A percentile compares a stretch with the other conserved stretches of the same genome.
Evolutionary conservation across 2,329 filamentous ascomycete species (phyloP).

Genomic region (Exophiala xenobiotica): DNA sequence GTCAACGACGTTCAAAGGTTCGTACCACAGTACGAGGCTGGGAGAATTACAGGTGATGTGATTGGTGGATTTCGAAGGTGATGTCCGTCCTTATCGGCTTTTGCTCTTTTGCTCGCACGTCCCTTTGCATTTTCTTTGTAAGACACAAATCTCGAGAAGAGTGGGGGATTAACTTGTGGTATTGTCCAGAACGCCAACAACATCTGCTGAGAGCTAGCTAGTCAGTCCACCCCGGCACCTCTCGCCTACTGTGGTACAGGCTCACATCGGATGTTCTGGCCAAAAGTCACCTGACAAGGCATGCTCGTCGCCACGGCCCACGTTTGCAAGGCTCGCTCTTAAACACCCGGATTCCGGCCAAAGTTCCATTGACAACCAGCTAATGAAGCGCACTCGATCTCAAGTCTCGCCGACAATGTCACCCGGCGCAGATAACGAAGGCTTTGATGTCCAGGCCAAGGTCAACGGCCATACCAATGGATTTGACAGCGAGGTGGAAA

Average conservation of each 20-base stretch:
- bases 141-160: not conserved
- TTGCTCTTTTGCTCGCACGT: not conserved
- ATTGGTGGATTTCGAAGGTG: conserved; percentile 1
- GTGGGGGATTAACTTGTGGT: not conserved
- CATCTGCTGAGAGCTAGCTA: not conserved
- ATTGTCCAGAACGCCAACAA: not conserved
- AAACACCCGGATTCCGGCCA: not conserved
- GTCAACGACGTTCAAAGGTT: not conserved
- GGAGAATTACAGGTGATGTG: not conserved
- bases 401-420: conserved; percentile 31
- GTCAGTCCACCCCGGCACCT: conserved; percentile 1
- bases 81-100: conserved; percentile 1
- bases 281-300: not conserved
- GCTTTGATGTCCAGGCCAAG: conserved; percentile 26
- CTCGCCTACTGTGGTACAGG: no score
- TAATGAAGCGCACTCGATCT: conserved; percentile 27
- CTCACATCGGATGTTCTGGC: not conserved
- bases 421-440: conserved; percentile 33
- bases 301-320: not conserved
- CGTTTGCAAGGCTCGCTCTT: conserved; percentile 3
- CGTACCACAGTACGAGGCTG: not conserved
- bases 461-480: conserved; percentile 22
- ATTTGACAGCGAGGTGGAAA: conserved; percentile 26
- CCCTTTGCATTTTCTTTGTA: not conserved
- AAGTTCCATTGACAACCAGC: conserved; percentile 3